These are phyloP conservation scores for Cicer bijugum DNA, from an alignment of 306 rosid genomes.

Conservation along the genomic window DNA sequence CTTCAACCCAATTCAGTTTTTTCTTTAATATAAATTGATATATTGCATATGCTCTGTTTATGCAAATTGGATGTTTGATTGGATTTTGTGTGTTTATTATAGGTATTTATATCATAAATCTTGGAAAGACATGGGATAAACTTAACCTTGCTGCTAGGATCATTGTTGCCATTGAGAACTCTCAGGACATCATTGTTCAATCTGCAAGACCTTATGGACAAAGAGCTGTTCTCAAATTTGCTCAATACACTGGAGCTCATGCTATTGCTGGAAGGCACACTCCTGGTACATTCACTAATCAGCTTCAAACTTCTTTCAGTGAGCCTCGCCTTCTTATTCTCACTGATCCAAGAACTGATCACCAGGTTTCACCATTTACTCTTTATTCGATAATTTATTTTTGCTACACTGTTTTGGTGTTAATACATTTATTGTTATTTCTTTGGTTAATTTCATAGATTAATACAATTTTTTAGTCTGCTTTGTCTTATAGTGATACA, in stretches of 20 bases:
- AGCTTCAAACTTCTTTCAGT: slow-evolving; percentile 79
- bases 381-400: background rate
- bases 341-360: slow-evolving; percentile 94
- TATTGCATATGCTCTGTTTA: too few species aligned
- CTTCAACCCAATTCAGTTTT: background rate
- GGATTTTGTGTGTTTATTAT: background rate
- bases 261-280: slow-evolving; percentile 91
- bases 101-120: slow-evolving; percentile 84
- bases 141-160: slow-evolving; percentile 86
- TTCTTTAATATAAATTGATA: background rate
- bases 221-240: slow-evolving; percentile 82
- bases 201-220: slow-evolving; percentile 89
- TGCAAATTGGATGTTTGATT: background rate
- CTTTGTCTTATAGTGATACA: background rate
- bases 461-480: background rate
- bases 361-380: slow-evolving; percentile 58
- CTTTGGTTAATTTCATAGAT: background rate
- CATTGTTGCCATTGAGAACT: slow-evolving; percentile 81
- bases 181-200: slow-evolving; percentile 78
- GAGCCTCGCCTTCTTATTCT: slow-evolving; percentile 93
- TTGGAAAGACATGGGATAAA: slow-evolving; percentile 85
- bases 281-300: slow-evolving; percentile 91
- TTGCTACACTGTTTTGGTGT: background rate
- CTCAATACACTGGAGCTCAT: slow-evolving; percentile 80
- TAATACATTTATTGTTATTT: too few species aligned